Evolutionary conservation across 805 yeast species (phyloP).

Genomic region (Geotrichum ghanense): DNA sequence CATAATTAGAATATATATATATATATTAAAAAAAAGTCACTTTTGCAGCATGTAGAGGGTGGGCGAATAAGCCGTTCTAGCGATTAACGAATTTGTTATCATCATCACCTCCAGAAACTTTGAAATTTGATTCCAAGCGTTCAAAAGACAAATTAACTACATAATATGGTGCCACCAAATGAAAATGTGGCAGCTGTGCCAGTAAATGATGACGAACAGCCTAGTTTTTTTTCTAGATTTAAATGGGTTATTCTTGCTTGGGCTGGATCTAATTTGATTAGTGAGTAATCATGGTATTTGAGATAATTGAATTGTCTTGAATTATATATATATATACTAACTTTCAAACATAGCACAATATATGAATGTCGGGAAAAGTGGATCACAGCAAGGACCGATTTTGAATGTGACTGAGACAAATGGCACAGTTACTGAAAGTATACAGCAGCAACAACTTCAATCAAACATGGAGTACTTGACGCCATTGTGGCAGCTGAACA

Average conservation of each 20-base stretch:
- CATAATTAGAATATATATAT: too few species aligned
- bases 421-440: not conserved
- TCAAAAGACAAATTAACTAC: too few species aligned
- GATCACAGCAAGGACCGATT: not conserved
- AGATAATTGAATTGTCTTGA: not conserved
- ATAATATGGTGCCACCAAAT: too few species aligned
- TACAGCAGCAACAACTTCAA: not conserved
- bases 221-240: slow-evolving; percentile 1
- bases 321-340: not conserved
- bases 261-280: not conserved
- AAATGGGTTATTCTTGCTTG: slow-evolving; percentile 4
- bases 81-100: too few species aligned
- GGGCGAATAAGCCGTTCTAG: too few species aligned
- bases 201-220: slow-evolving; percentile 3
- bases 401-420: not conserved
- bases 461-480: too few species aligned
- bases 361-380: not conserved
- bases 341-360: not conserved
- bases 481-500: not conserved
- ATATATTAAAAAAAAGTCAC: too few species aligned
- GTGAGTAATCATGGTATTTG: slow-evolving; percentile 1
- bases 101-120: too few species aligned
- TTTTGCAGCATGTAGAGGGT: too few species aligned
- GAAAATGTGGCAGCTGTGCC: not conserved
- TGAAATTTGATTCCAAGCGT: too few species aligned